A percentile compares a stretch with the other conserved stretches of the same genome.
phyloP scores from a whole-genome alignment of 257 asterid genomes.

The Linderniella brevidens region DNA sequence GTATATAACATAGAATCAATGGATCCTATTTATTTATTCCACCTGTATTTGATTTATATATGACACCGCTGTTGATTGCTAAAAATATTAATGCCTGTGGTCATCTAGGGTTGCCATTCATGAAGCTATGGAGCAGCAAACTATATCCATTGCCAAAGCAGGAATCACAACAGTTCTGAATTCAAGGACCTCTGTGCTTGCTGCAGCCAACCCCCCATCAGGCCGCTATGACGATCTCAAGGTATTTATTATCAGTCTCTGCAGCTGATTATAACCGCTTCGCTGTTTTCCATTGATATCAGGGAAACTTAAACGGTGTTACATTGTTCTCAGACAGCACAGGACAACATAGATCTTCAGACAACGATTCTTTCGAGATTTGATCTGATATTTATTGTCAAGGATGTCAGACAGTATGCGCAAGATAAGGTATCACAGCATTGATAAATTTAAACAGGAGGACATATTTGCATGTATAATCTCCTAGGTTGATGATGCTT shows the following conservation, averaged over 20 bases:
- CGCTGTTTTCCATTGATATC: not conserved
- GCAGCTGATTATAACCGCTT: not conserved
- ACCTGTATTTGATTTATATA: not conserved
- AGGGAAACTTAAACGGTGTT: conserved; percentile 11
- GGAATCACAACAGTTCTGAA: conserved; percentile 98
- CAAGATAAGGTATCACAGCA: conserved; percentile 72
- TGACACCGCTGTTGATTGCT: too few species aligned
- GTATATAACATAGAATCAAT: conserved; percentile 4
- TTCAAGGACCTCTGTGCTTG: conserved; percentile 98
- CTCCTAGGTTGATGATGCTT: too few species aligned
- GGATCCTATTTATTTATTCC: not conserved
- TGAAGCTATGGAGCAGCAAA: conserved; percentile 99
- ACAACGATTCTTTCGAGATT: conserved; percentile 97
- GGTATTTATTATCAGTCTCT: conserved; percentile 25
- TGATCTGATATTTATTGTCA: conserved; percentile 86
- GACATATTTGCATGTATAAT: too few species aligned
- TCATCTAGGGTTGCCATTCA: conserved; percentile 86
- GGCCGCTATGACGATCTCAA: conserved; percentile 98
- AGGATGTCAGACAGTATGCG: conserved; percentile 71
- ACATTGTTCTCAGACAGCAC: conserved; percentile 66
- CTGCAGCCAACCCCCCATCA: conserved; percentile 99
- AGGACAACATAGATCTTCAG: conserved; percentile 96
- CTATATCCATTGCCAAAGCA: conserved; percentile 98
- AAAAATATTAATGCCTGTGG: conserved; percentile 12
- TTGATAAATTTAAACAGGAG: not conserved